These are phyloP conservation scores for Salix suchowensis DNA, from an alignment of 345 rosid genomes.

Conservation along the genomic window DNA sequence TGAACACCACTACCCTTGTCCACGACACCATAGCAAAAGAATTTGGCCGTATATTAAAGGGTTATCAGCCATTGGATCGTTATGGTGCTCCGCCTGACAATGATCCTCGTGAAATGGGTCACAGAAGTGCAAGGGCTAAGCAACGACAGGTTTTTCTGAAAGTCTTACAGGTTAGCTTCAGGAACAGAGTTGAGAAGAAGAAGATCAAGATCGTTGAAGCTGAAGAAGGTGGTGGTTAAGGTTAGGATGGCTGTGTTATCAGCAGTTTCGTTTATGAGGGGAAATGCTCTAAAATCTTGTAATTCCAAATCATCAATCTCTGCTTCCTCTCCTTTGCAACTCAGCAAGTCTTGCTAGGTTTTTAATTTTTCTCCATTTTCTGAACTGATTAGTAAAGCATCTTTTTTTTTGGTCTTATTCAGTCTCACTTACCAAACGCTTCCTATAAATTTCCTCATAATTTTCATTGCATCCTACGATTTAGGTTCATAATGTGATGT, in stretches of 20 bases:
- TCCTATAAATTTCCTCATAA: neutral
- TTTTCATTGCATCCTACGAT: neutral
- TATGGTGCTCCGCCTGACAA: neutral
- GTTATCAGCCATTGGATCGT: slow-evolving; percentile 13
- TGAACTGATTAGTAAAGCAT: neutral
- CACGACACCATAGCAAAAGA: neutral
- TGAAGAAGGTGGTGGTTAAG: slow-evolving; percentile 36
- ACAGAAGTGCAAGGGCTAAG: slow-evolving; percentile 37
- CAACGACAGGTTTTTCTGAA: slow-evolving; percentile 45
- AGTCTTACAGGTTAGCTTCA: slow-evolving; percentile 39
- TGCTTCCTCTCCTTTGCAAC: slow-evolving; percentile 15
- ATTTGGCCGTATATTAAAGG: slow-evolving; percentile 3
- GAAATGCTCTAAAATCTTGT: slow-evolving; percentile 21
- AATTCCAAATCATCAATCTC: slow-evolving; percentile 24
- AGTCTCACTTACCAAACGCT: neutral
- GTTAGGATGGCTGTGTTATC: slow-evolving; percentile 28
- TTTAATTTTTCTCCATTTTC: neutral
- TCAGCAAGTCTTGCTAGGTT: neutral
- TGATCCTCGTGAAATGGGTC: neutral
- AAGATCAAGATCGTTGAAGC: slow-evolving; percentile 15
- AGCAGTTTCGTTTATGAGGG: slow-evolving; percentile 17
- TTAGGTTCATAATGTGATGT: neutral
- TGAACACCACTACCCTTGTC: slow-evolving; percentile 10
- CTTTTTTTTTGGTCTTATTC: neutral
- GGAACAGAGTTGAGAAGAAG: slow-evolving; percentile 13